A percentile compares a stretch with the other conserved stretches of the same genome.
Evolutionary conservation across 1,284 basidiomycete species (phyloP).

Genomic region (Ceratobasidium sp.): DNA sequence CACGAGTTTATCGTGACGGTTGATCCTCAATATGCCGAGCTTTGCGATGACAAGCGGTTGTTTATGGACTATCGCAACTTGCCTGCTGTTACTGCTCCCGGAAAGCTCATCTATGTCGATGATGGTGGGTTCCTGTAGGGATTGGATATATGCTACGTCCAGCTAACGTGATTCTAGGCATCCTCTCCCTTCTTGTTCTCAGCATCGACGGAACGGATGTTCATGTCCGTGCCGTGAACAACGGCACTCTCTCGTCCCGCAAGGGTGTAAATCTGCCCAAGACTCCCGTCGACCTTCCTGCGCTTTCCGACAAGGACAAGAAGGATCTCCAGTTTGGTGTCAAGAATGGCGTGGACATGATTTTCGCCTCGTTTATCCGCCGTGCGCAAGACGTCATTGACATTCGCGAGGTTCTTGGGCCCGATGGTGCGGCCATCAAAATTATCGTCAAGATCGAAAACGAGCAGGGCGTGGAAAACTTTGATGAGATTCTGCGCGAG

Average conservation of each 20-base stretch:
- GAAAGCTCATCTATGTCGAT: constrained; percentile 97
- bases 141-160: not conserved
- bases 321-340: constrained; percentile 94
- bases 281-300: constrained; percentile 96
- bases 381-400: constrained; percentile 90
- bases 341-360: constrained; percentile 97
- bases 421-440: constrained; percentile 92
- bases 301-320: constrained; percentile 98
- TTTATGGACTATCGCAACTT: constrained; percentile 95
- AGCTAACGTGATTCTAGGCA: constrained; percentile 64
- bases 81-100: constrained; percentile 92
- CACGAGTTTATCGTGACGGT: constrained; percentile 95
- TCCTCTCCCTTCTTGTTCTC: constrained; percentile 92
- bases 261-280: constrained; percentile 99
- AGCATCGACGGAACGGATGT: constrained; percentile 82
- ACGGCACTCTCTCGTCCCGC: constrained; percentile 91
- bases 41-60: constrained; percentile 82
- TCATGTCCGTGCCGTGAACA: constrained; percentile 91
- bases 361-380: constrained; percentile 98
- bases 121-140: constrained; percentile 66
- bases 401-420: constrained; percentile 88
- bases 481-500: constrained; percentile 94
- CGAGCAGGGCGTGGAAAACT: constrained; percentile 96
- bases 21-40: constrained; percentile 81
- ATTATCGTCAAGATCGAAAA: constrained; percentile 99